phyloP scores from a whole-genome alignment of 768 basidiomycete genomes.

The Sarcomyxa edulis region DNA sequence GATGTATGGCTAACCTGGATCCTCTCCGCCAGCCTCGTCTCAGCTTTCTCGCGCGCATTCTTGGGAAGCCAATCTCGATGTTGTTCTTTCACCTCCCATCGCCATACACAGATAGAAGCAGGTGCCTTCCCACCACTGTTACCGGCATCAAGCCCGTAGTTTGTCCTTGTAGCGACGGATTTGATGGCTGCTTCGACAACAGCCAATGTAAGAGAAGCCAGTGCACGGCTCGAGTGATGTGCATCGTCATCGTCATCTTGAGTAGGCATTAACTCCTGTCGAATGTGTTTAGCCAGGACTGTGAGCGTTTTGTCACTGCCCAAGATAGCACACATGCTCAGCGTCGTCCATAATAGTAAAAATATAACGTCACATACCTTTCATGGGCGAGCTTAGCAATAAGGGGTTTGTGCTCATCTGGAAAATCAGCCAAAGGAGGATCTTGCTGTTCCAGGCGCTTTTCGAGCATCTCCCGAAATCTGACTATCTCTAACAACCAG shows the following conservation, averaged over 20 bases:
- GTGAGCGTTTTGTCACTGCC: constrained; percentile 67
- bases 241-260: constrained; percentile 52
- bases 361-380: constrained; percentile 45
- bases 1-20: constrained; percentile 40
- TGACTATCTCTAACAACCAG: constrained; percentile 56
- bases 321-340: constrained; percentile 2
- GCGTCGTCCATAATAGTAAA: background rate
- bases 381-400: constrained; percentile 84
- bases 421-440: constrained; percentile 50
- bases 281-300: constrained; percentile 64
- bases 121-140: constrained; percentile 45
- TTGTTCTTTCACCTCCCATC: constrained; percentile 76
- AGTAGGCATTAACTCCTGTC: constrained; percentile 60
- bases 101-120: constrained; percentile 68
- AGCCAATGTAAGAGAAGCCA: constrained; percentile 39
- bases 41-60: constrained; percentile 56
- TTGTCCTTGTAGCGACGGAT: constrained; percentile 57
- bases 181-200: constrained; percentile 64
- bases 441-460: constrained; percentile 40
- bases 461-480: constrained; percentile 70
- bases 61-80: constrained; percentile 63
- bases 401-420: constrained; percentile 65
- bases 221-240: constrained; percentile 28
- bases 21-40: constrained; percentile 58
- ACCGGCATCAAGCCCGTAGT: constrained; percentile 73